Percentiles rank a stretch among this genome's conserved stretches.
phyloP scores from a whole-genome alignment of 2,329 filamentous ascomycete genomes.

The Diatrype stigma region DNA sequence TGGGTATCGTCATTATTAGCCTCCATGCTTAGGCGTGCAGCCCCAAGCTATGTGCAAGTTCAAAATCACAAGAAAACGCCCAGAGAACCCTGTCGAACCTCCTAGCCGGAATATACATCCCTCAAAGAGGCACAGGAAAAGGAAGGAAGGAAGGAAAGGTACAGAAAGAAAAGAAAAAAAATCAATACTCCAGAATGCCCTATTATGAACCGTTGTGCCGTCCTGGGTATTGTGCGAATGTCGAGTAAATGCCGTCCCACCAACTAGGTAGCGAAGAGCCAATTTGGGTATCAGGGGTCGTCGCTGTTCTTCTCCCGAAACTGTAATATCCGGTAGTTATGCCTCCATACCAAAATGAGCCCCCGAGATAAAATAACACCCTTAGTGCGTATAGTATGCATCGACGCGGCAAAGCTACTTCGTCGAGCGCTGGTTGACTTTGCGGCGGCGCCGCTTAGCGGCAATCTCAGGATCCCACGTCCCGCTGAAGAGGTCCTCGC shows the following conservation, averaged over 20 bases:
- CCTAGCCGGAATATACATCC: too few species aligned
- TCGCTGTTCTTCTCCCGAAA: background rate
- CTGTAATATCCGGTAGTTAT: background rate
- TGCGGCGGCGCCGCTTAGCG: constrained; percentile 40
- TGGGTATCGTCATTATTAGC: constrained; percentile 2
- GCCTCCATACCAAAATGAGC: constrained; percentile 3
- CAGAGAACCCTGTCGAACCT: background rate
- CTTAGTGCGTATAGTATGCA: too few species aligned
- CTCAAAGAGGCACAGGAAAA: too few species aligned
- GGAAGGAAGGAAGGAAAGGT: too few species aligned
- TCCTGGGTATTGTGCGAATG: background rate
- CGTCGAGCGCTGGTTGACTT: constrained; percentile 22
- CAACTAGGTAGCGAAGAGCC: background rate
- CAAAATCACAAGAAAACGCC: background rate
- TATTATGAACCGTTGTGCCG: background rate
- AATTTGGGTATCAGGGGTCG: background rate
- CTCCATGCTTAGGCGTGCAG: too few species aligned
- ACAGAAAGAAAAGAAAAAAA: too few species aligned
- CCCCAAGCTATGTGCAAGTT: too few species aligned
- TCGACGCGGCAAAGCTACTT: too few species aligned
- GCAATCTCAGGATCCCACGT: constrained; percentile 54
- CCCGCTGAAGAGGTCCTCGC: constrained; percentile 61
- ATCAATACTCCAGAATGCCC: background rate
- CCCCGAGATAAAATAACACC: too few species aligned
- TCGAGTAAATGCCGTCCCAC: background rate